Evolutionary conservation across 73 alveolate genomes (phyloP).

Genomic region (Paramecium octaurelia): DNA sequence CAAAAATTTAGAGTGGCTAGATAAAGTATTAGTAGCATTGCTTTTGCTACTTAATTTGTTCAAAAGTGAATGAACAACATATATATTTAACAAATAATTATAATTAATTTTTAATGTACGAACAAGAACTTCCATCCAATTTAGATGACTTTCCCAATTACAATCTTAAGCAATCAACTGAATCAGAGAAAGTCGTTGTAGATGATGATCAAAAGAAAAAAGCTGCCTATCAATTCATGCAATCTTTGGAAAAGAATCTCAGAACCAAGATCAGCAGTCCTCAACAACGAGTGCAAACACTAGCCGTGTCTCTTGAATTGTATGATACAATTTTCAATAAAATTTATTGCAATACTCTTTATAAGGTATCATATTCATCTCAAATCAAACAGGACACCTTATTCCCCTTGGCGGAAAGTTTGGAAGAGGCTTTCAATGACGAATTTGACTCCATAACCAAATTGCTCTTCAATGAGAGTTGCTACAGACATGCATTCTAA

Average conservation of each 20-base stretch:
- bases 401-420: not conserved
- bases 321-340: constrained; percentile 4
- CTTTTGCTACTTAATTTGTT: constrained; percentile 18
- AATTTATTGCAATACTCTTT: constrained; percentile 31
- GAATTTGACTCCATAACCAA: constrained; percentile 12
- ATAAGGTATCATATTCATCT: not conserved
- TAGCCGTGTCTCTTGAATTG: not conserved
- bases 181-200: not conserved
- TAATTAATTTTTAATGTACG: constrained; percentile 10
- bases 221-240: constrained; percentile 15
- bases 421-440: constrained; percentile 2
- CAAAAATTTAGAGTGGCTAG: not conserved
- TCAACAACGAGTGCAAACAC: not conserved
- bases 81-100: not conserved
- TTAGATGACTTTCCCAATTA: constrained; percentile 28
- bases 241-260: constrained; percentile 6
- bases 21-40: constrained; percentile 24
- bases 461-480: constrained; percentile 1
- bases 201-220: not conserved
- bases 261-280: constrained; percentile 20
- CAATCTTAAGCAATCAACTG: not conserved
- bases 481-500: constrained; percentile 32
- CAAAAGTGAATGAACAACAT: not conserved
- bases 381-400: not conserved
- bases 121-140: not conserved